Base-by-base conservation (phyloP, 352 stramenopile species). In the Globisporangium cederbergense region DNA sequence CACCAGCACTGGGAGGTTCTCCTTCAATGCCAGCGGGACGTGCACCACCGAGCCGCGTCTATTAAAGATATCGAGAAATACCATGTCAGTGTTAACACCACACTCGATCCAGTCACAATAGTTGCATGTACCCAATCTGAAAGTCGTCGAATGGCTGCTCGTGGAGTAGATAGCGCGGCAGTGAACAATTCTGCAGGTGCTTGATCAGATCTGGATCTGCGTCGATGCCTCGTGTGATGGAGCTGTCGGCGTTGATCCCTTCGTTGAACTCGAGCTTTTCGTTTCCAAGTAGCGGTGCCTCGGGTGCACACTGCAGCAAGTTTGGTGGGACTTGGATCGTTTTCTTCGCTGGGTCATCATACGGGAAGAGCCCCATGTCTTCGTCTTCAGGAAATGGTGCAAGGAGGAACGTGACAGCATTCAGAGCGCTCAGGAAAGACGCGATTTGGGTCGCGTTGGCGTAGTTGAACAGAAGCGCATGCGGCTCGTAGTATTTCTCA, bases 401-500 rank as follows among this genome's bases (percentile, higher is more conserved):
- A 3, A 90, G 58, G 14, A 84, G 46, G 68, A 91, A 92, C 34
- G 76, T 83, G 52, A 91, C 80, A 2, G 78, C 85, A 36, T 94
- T 89, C 16, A 92, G 62, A 1, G 85, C 85, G 63, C 79, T 90
- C 25, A 94, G 63, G 34, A 86, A 83, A 4, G 83, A 77, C 6
- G 76, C 62, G 30, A 91, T 79, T 62, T 75, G 73, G 3, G 70
- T 73, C 5, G 83, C 79, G 22, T 72, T 73, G 36, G 73, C 68
- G 67, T 94, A 94, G n/a, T 81, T 78, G 61, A 77, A 90, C 22
- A 94, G 54, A 42, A 92, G 56, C 13, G 81, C 83, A 36, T 74
- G 73, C 1, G 67, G 63, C 18, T 88, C 68, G 65, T 90, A 94
- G 56, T 82, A 92, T 30, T 68, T 81, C 30, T 90, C 83, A 30